phyloP scores from a whole-genome alignment of 2,329 filamentous ascomycete species.

The Neopestalotiopsis clavispora region DNA sequence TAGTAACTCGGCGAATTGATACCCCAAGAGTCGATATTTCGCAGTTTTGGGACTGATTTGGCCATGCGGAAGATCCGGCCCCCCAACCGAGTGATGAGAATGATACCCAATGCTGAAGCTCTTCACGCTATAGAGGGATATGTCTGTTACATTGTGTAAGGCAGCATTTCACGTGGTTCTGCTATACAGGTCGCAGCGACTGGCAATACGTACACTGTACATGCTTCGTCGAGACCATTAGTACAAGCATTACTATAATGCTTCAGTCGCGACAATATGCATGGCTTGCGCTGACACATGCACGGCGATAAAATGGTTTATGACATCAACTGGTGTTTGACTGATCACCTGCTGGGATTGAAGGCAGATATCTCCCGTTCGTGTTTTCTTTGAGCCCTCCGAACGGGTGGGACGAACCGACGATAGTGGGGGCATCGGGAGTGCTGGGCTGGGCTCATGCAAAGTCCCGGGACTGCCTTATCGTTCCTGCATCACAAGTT shows the following conservation, averaged over 20 bases:
- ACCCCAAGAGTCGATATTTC: background rate
- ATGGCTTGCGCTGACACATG: background rate
- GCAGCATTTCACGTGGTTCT: background rate
- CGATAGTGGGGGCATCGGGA: background rate
- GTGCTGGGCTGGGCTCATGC: background rate
- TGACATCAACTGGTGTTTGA: background rate
- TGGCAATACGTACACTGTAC: background rate
- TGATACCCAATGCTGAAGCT: background rate
- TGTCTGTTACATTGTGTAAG: background rate
- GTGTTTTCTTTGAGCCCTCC: background rate
- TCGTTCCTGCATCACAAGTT: background rate
- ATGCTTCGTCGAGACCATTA: too few species aligned
- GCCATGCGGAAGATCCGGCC: conserved; percentile 10
- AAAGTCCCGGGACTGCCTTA: background rate
- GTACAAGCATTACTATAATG: too few species aligned
- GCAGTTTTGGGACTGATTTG: background rate
- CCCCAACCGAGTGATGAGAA: background rate
- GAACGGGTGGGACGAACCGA: background rate
- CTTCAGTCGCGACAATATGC: background rate
- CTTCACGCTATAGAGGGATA: background rate
- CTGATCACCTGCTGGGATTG: background rate
- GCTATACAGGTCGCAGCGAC: background rate
- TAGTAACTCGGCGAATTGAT: too few species aligned
- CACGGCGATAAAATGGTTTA: background rate
- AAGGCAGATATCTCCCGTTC: background rate